Percentiles rank a stretch among this genome's conserved stretches.
Conservation (phyloP, 1,139 yeast species). For the Torulaspora pretoriensis region DNA sequence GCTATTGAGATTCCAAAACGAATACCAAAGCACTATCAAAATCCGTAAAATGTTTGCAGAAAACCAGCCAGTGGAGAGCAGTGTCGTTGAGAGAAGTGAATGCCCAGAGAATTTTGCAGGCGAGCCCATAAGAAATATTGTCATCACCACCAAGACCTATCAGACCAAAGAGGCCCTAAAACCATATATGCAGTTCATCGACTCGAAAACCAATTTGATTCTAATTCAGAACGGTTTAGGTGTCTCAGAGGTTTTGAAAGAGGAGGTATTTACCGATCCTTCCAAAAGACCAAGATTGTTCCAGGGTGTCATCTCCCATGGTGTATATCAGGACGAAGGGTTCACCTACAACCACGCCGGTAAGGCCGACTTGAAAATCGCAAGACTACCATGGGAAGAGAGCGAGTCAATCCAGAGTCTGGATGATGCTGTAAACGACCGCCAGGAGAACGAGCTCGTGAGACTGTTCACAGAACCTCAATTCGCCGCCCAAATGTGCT, state of each 20-base stretch:
- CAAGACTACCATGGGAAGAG: slow-evolving; percentile 40
- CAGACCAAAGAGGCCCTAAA: slow-evolving; percentile 49
- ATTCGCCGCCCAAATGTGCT: slow-evolving; percentile 39
- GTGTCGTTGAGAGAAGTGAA: slow-evolving; percentile 26
- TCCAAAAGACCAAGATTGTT: slow-evolving; percentile 52
- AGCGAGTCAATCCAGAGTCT: slow-evolving; percentile 25
- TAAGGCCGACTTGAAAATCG: slow-evolving; percentile 53
- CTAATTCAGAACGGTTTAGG: slow-evolving; percentile 90
- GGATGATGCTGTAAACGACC: slow-evolving; percentile 17
- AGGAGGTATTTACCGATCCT: slow-evolving; percentile 53
- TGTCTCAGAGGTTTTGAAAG: slow-evolving; percentile 51
- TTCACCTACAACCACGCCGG: slow-evolving; percentile 61
- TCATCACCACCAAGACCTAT: slow-evolving; percentile 65
- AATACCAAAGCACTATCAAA: slow-evolving; percentile 29
- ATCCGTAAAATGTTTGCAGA: slow-evolving; percentile 31
- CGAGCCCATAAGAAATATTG: slow-evolving; percentile 47
- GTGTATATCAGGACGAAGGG: slow-evolving; percentile 46
- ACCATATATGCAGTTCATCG: slow-evolving; percentile 47
- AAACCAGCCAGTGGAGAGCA: slow-evolving; percentile 17
- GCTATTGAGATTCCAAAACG: slow-evolving; percentile 29
- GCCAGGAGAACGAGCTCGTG: slow-evolving; percentile 26
- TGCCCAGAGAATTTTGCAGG: slow-evolving; percentile 30
- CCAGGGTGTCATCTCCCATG: slow-evolving; percentile 81
- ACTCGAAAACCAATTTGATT: slow-evolving; percentile 53
- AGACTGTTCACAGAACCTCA: slow-evolving; percentile 28